These are phyloP conservation scores for Chlorociboria aeruginascens DNA, from an alignment of 495 filamentous ascomycete species.

Conservation along the genomic window DNA sequence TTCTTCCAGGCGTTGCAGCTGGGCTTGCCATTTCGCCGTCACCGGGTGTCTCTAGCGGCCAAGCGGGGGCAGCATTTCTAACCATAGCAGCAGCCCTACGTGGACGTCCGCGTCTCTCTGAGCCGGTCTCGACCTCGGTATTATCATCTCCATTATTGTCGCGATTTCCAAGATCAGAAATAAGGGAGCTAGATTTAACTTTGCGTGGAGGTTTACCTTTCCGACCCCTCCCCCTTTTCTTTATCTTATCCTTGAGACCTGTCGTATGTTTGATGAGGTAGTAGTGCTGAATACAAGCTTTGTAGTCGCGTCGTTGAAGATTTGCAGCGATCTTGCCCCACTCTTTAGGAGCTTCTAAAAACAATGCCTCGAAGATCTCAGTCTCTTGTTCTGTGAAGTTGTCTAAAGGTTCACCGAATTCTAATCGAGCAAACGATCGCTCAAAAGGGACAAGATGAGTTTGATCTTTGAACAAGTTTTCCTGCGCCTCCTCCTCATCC, in stretches of 20 bases:
- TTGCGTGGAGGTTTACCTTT: constrained; percentile 24
- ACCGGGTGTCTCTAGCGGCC: constrained; percentile 31
- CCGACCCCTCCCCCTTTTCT: constrained; percentile 51
- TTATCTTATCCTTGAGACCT: constrained; percentile 78
- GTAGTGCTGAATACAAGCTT: constrained; percentile 88
- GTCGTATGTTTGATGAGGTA: constrained; percentile 83
- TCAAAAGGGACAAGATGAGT: constrained; percentile 58
- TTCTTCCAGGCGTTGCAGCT: constrained; percentile 16
- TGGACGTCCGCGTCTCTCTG: constrained; percentile 33
- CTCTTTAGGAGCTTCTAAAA: constrained; percentile 75
- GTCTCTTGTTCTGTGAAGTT: constrained; percentile 77
- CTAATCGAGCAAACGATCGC: constrained; percentile 55
- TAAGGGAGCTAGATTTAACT: constrained; percentile 63
- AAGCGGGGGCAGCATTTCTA: constrained; percentile 34
- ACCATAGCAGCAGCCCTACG: constrained; percentile 25
- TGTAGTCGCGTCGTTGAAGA: constrained; percentile 60
- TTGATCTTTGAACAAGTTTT: constrained; percentile 53
- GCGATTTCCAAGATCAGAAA: constrained; percentile 49
- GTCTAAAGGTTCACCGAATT: constrained; percentile 63
- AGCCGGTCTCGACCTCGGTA: constrained; percentile 36
- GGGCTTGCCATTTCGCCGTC: constrained; percentile 45
- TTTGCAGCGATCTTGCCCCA: constrained; percentile 80
- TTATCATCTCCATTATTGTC: constrained; percentile 41
- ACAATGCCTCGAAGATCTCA: constrained; percentile 63
- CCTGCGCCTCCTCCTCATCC: constrained; percentile 20